These are phyloP conservation scores for Cryptococcus sp. DNA, from an alignment of 1,284 basidiomycete genomes.

Conservation along the genomic window DNA sequence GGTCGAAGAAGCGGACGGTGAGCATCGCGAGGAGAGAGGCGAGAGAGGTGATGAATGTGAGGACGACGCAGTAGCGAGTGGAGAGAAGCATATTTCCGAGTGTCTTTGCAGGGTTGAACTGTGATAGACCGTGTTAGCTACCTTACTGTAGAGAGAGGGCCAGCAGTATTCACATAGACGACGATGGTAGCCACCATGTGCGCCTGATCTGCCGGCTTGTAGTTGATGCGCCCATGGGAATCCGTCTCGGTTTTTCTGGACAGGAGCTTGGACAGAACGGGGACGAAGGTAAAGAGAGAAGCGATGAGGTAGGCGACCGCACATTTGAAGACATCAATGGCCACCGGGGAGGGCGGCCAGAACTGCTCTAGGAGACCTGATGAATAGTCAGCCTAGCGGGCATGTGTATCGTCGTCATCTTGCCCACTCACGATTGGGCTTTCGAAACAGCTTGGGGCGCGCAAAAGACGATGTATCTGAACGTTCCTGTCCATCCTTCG, in stretches of 20 bases:
- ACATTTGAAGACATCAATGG: constrained; percentile 71
- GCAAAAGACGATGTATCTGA: neutral
- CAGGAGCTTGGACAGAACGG: constrained; percentile 49
- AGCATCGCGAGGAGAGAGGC: constrained; percentile 78
- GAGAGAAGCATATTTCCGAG: constrained; percentile 78
- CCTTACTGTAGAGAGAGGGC: neutral
- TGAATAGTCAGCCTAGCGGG: neutral
- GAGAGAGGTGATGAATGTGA: constrained; percentile 71
- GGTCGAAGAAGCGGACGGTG: constrained; percentile 72
- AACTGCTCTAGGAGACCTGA: constrained; percentile 5
- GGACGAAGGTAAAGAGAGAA: constrained; percentile 88
- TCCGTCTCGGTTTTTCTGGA: constrained; percentile 54
- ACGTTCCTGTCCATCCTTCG: neutral
- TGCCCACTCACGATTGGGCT: neutral
- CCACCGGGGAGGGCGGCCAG: constrained; percentile 31
- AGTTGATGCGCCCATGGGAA: constrained; percentile 44
- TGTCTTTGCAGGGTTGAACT: constrained; percentile 62
- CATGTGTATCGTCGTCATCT: neutral
- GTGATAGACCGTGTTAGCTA: neutral
- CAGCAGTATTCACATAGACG: constrained; percentile 49
- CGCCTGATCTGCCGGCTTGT: constrained; percentile 64
- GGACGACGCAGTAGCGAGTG: constrained; percentile 42
- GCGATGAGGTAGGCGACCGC: constrained; percentile 83
- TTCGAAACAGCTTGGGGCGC: neutral
- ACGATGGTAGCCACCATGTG: constrained; percentile 88